A percentile compares a stretch with the other conserved stretches of the same genome.
Conservation (phyloP, 495 filamentous ascomycete genomes). For the Bryoglossum gracile region DNA sequence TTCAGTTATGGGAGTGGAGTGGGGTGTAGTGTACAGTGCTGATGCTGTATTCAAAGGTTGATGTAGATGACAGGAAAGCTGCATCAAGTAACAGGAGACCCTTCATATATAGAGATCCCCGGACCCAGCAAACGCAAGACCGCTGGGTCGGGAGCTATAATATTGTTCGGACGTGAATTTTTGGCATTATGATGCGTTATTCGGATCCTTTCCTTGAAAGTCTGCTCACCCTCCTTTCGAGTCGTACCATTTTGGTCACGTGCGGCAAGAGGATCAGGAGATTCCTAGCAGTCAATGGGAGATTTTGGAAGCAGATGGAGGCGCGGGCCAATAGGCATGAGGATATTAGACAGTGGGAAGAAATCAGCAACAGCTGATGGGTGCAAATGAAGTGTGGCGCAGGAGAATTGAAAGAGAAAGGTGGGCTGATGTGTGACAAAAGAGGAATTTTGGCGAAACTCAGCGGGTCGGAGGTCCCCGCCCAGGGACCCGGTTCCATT, state of each 20-base stretch:
- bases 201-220: background rate
- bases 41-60: constrained; percentile 1
- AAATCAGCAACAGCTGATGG: background rate
- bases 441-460: no score
- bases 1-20: constrained; percentile 1
- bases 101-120: background rate
- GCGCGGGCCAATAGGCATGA: background rate
- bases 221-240: background rate
- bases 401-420: no score
- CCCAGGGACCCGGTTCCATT: no score
- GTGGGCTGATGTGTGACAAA: no score
- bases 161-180: background rate
- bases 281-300: background rate
- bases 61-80: background rate
- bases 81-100: background rate
- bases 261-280: background rate
- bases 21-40: background rate
- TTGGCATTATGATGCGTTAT: background rate
- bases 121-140: background rate
- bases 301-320: background rate
- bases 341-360: background rate
- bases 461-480: no score
- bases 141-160: background rate
- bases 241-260: background rate
- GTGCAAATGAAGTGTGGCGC: background rate